Percentiles rank a stretch among this genome's conserved stretches.
Conservation (phyloP, 2,329 filamentous ascomycete genomes). For the Exophiala calicioides region DNA sequence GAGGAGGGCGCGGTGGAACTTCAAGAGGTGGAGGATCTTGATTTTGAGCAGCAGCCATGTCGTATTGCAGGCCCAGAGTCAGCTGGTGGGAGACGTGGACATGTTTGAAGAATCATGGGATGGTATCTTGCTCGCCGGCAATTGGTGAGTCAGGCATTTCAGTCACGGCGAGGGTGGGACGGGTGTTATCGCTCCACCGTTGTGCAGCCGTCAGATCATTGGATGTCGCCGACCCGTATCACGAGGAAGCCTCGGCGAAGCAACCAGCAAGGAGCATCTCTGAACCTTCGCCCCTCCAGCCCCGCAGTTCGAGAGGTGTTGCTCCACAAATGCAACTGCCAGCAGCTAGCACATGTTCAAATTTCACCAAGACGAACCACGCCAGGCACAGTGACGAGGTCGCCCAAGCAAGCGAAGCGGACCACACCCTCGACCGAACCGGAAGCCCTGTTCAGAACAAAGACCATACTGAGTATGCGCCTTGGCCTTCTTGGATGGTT, state of each 20-base stretch:
- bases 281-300: neutral
- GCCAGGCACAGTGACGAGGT: too few species aligned
- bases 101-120: conserved; percentile 1
- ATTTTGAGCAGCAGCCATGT: neutral
- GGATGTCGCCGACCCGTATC: conserved; percentile 1
- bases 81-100: neutral
- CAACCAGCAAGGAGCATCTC: too few species aligned
- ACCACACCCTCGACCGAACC: too few species aligned
- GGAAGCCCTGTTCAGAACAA: neutral
- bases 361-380: neutral
- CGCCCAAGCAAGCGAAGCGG: too few species aligned
- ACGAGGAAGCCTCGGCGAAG: too few species aligned
- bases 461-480: too few species aligned
- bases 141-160: conserved; percentile 21
- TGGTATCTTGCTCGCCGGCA: too few species aligned
- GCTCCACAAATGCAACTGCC: neutral
- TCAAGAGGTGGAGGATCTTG: conserved; percentile 31
- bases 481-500: too few species aligned
- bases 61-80: neutral
- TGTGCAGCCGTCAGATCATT: neutral
- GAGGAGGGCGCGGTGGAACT: conserved; percentile 29
- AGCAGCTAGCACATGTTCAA: conserved; percentile 2
- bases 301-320: conserved; percentile 2
- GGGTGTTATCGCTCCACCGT: conserved; percentile 19
- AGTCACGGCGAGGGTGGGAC: conserved; percentile 20